These are phyloP conservation scores for Rhodotorula sp. DNA, from an alignment of 1,284 basidiomycete genomes.

Conservation along the genomic window DNA sequence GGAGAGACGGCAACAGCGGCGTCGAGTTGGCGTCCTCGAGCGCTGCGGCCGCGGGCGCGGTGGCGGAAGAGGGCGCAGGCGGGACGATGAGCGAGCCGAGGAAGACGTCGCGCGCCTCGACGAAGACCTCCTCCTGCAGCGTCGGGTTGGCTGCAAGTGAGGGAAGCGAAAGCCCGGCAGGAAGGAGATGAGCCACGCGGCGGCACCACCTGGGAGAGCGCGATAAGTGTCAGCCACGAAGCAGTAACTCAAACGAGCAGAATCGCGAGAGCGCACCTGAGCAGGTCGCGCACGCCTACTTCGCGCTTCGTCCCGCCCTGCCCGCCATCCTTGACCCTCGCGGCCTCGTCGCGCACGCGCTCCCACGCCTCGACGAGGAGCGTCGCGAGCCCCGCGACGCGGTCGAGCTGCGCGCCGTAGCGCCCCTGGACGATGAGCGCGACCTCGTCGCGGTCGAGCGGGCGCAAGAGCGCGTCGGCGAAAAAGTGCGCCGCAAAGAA, in stretches of 20 bases:
- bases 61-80: slow-evolving; percentile 40
- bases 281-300: slow-evolving; percentile 79
- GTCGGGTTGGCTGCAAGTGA: slow-evolving; percentile 60
- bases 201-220: slow-evolving; percentile 66
- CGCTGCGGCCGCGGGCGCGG: background rate
- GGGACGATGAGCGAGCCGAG: slow-evolving; percentile 64
- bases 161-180: slow-evolving; percentile 47
- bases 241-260: background rate
- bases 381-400: slow-evolving; percentile 50
- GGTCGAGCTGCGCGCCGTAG: slow-evolving; percentile 62
- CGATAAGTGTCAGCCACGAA: background rate
- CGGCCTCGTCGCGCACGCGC: slow-evolving; percentile 50
- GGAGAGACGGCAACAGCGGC: background rate
- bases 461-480: slow-evolving; percentile 64
- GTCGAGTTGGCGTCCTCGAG: background rate
- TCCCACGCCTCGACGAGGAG: slow-evolving; percentile 68
- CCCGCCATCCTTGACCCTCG: slow-evolving; percentile 45
- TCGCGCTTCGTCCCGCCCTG: slow-evolving; percentile 52
- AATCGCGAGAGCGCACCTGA: slow-evolving; percentile 49
- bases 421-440: slow-evolving; percentile 65
- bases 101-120: slow-evolving; percentile 90
- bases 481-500: slow-evolving; percentile 85
- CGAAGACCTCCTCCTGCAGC: slow-evolving; percentile 83
- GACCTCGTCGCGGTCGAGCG: slow-evolving; percentile 68
- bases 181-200: slow-evolving; percentile 67